Evolutionary conservation across 495 filamentous ascomycete genomes (phyloP), one percentile per base, ranked within the genome.

Genomic region (Hypoxylon trugodes): DNA sequence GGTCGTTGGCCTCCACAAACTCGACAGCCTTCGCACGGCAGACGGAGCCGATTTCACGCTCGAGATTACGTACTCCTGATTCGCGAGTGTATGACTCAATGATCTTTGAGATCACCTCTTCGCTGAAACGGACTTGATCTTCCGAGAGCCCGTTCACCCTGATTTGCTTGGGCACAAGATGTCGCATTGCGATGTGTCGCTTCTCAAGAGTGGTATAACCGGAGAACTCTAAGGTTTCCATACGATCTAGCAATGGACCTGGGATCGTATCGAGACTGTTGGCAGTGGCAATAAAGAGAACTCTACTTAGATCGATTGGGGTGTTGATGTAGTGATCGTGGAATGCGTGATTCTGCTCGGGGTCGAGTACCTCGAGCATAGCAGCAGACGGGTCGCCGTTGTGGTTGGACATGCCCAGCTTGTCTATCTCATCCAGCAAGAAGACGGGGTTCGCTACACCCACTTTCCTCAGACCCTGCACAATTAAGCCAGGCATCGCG

Each of bases 181-280:
- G 96, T 63, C 89, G 90, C 69, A 87, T 87, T 1, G 96, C 94
- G 72, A 99, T 99, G 69, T 97, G 93, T 58, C 90, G 83, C 79
- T 99, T 99, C 81, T 99, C 95, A n/a, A 97, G 82, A 5, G 93
- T 96, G 9, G 95, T 99, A 77, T 99, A 99, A 68, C 96, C 95
- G 9, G 91, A 89, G 21, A 99, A 84, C 52, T 86, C 82, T 48
- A 98, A 93, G 1, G 88, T 95, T 79, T 99, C 95, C 95, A 98
- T 98, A 25, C 95, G 87, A 76, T 99, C 95, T 0, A 98, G 85
- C n/a, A 99, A 79, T 12, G 95, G 92, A 9, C 93, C 82, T 5
- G 96, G 93, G 57, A 99, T 99, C 3, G 95, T 97, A 68, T 97
- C 93, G 26, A 97, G 86, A 1, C 87, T 92, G 76, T 99, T 99